Evolutionary conservation across 257 asterid genomes (phyloP).

Genomic region (Handroanthus guayacan): DNA sequence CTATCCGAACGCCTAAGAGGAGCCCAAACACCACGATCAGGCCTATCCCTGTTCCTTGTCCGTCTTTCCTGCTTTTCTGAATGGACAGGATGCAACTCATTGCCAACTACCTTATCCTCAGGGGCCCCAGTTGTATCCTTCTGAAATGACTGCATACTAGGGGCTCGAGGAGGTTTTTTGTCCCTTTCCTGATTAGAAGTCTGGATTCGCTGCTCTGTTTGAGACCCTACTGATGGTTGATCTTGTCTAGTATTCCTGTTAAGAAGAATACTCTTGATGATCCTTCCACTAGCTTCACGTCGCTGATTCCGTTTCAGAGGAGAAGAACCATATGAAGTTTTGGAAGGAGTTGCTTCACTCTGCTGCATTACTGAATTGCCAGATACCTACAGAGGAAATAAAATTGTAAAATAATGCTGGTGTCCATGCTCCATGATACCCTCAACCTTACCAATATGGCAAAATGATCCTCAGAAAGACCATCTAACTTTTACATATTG

Average conservation of each 20-base stretch:
- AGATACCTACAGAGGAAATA: constrained; percentile 43
- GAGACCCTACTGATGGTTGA: constrained; percentile 51
- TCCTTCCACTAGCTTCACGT: constrained; percentile 86
- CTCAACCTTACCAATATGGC: not conserved
- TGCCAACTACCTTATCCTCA: constrained; percentile 59
- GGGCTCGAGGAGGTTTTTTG: constrained; percentile 82
- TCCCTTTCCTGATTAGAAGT: constrained; percentile 61
- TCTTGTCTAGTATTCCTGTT: constrained; percentile 65
- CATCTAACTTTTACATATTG: not conserved
- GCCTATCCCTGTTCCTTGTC: constrained; percentile 81
- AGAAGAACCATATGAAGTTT: constrained; percentile 49
- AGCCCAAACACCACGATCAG: constrained; percentile 95
- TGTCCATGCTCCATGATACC: not conserved
- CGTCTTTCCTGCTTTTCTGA: constrained; percentile 70
- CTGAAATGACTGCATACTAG: constrained; percentile 56
- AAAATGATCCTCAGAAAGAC: not conserved
- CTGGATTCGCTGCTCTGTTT: constrained; percentile 56
- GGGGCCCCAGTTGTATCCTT: constrained; percentile 59
- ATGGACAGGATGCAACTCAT: constrained; percentile 49
- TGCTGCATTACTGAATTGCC: constrained; percentile 53
- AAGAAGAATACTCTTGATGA: constrained; percentile 76
- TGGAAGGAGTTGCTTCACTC: constrained; percentile 49
- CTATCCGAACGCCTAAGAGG: constrained; percentile 84
- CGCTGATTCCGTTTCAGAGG: constrained; percentile 61
- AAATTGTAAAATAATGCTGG: not conserved